A percentile compares a stretch with the other conserved stretches of the same genome.
Conservation (phyloP, 2,329 filamentous ascomycete genomes). For the Verticillium albo-atrum region DNA sequence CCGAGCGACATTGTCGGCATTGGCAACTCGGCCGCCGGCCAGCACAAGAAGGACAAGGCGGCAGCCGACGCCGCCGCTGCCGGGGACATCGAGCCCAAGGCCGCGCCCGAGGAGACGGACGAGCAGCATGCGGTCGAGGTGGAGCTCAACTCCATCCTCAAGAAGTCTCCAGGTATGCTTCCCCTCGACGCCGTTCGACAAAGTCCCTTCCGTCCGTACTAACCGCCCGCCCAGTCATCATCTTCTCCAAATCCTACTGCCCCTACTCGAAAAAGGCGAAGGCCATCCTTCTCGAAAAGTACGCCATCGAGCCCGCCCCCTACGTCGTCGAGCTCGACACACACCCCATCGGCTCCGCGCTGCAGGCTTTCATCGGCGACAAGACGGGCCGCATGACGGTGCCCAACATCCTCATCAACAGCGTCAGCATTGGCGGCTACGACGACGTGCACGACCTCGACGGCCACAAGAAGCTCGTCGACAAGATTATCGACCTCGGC, state of each 20-base stretch:
- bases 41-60: slow-evolving; percentile 41
- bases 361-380: slow-evolving; percentile 68
- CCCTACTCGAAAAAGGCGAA: slow-evolving; percentile 84
- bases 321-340: slow-evolving; percentile 87
- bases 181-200: background rate
- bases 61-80: slow-evolving; percentile 25
- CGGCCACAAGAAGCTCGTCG: slow-evolving; percentile 58
- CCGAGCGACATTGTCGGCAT: slow-evolving; percentile 55
- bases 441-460: slow-evolving; percentile 79
- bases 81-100: slow-evolving; percentile 27
- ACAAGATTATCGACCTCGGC: slow-evolving; percentile 69
- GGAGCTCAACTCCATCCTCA: slow-evolving; percentile 75
- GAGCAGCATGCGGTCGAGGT: slow-evolving; percentile 62
- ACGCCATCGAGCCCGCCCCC: slow-evolving; percentile 76
- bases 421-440: slow-evolving; percentile 82
- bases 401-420: slow-evolving; percentile 86
- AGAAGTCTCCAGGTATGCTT: slow-evolving; percentile 72
- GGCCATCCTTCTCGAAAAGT: slow-evolving; percentile 75
- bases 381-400: slow-evolving; percentile 82
- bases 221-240: slow-evolving; percentile 60
- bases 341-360: slow-evolving; percentile 65
- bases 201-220: slow-evolving; percentile 5
- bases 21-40: slow-evolving; percentile 51
- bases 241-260: slow-evolving; percentile 95
- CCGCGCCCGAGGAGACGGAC: slow-evolving; percentile 49